Evolutionary conservation across 345 rosid species (phyloP).

Genomic region (Brassica cretica): DNA sequence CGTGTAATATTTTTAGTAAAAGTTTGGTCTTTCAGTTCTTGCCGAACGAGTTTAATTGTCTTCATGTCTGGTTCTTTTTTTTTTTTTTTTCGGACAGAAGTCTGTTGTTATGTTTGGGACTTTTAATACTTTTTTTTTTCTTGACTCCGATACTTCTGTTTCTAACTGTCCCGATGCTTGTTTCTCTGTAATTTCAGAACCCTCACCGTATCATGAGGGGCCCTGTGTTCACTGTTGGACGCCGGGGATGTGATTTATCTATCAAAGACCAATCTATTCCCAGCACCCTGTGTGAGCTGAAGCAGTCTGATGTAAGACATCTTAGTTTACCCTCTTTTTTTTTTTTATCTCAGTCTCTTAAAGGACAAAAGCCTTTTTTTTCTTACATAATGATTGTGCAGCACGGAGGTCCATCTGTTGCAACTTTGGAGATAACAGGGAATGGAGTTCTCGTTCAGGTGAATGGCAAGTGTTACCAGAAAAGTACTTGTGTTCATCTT

Average conservation of each 20-base stretch:
- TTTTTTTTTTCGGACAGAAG: neutral
- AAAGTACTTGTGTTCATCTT: conserved; percentile 49
- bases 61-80: neutral
- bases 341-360: conserved; percentile 4
- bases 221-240: conserved; percentile 74
- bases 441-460: conserved; percentile 83
- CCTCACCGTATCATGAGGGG: conserved; percentile 67
- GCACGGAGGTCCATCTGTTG: conserved; percentile 67
- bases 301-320: conserved; percentile 68
- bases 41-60: neutral
- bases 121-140: neutral
- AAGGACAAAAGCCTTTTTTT: neutral
- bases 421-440: conserved; percentile 71
- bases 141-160: conserved; percentile 12
- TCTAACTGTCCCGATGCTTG: conserved; percentile 5
- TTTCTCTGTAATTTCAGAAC: conserved; percentile 53
- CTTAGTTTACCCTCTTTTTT: neutral
- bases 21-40: conserved; percentile 17
- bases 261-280: conserved; percentile 64
- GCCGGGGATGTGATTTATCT: conserved; percentile 67
- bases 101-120: neutral
- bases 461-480: conserved; percentile 63
- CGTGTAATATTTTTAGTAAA: neutral
- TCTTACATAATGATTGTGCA: conserved; percentile 42
- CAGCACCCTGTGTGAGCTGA: conserved; percentile 71